These are phyloP conservation scores for Cutaneotrichosporon daszewskae DNA, from an alignment of 1,284 basidiomycete genomes.

Conservation along the genomic window DNA sequence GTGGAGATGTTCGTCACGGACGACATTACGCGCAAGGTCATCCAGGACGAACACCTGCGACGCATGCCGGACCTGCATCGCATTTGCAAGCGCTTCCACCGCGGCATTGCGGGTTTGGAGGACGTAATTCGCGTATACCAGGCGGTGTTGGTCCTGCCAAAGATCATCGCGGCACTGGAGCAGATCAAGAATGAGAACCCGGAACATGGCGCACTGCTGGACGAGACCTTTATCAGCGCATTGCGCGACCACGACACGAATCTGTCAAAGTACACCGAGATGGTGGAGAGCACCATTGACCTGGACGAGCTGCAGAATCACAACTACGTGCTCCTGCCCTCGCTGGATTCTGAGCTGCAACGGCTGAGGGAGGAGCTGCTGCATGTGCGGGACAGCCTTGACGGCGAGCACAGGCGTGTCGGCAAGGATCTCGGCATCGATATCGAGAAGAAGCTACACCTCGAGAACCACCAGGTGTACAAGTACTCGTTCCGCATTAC, in stretches of 20 bases:
- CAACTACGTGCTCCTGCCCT: constrained; percentile 84
- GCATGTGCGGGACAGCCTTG: constrained; percentile 70
- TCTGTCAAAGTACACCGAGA: constrained; percentile 75
- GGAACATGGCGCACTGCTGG: constrained; percentile 56
- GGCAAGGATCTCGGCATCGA: constrained; percentile 76
- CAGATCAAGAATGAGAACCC: constrained; percentile 23
- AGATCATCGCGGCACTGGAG: constrained; percentile 62
- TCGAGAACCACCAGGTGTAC: constrained; percentile 86
- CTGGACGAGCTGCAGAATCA: constrained; percentile 75
- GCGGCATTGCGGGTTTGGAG: constrained; percentile 75
- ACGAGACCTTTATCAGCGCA: constrained; percentile 60
- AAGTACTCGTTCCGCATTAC: constrained; percentile 93
- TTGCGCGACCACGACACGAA: constrained; percentile 58
- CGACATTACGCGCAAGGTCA: constrained; percentile 56
- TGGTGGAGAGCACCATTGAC: constrained; percentile 95
- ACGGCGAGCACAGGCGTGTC: constrained; percentile 71
- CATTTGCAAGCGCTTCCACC: constrained; percentile 87
- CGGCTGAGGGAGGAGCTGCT: constrained; percentile 64
- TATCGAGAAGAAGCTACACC: constrained; percentile 89
- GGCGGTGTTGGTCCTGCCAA: constrained; percentile 71
- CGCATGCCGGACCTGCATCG: constrained; percentile 92
- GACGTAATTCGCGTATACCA: constrained; percentile 97
- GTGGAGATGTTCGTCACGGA: constrained; percentile 85
- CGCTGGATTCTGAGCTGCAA: constrained; percentile 57
- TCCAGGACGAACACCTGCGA: constrained; percentile 76